These are phyloP conservation scores for Cryptococcus depauperatus DNA, from an alignment of 1,284 basidiomycete genomes.

Conservation along the genomic window DNA sequence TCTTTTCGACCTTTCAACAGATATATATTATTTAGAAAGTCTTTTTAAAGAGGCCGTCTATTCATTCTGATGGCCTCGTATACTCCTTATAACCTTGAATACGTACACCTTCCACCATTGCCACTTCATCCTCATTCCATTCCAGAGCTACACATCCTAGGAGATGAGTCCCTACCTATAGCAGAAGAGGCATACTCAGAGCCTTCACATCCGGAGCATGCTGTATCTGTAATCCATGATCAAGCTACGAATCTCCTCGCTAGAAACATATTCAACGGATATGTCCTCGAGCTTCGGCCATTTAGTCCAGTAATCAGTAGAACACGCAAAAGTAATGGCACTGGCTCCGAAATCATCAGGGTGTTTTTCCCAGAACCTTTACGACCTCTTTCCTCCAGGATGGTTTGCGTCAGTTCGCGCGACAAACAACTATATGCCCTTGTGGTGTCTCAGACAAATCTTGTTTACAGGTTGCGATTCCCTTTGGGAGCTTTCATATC, in stretches of 20 bases:
- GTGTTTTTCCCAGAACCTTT: conserved; percentile 70
- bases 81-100: conserved; percentile 31
- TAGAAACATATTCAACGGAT: conserved; percentile 64
- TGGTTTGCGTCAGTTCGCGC: conserved; percentile 53
- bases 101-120: conserved; percentile 34
- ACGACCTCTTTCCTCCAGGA: conserved; percentile 47
- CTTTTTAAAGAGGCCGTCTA: too few relatives aligned
- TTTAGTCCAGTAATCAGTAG: conserved; percentile 47
- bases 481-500: conserved; percentile 40
- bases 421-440: conserved; percentile 61
- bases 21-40: too few relatives aligned
- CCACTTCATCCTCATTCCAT: conserved; percentile 24
- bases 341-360: conserved; percentile 52
- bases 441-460: conserved; percentile 59
- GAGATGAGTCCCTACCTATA: conserved; percentile 49
- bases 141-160: conserved; percentile 24
- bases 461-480: conserved; percentile 67
- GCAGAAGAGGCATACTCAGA: conserved; percentile 44
- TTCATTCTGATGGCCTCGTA: conserved; percentile 23
- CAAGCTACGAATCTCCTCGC: conserved; percentile 60
- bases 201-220: conserved; percentile 64
- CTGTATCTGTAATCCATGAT: conserved; percentile 57
- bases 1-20: too few relatives aligned
- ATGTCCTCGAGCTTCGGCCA: conserved; percentile 67
- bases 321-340: conserved; percentile 41